Evolutionary conservation across 371 early-diverging fungal genomes (phyloP).

Genomic region (Apophysomyces elegans): DNA sequence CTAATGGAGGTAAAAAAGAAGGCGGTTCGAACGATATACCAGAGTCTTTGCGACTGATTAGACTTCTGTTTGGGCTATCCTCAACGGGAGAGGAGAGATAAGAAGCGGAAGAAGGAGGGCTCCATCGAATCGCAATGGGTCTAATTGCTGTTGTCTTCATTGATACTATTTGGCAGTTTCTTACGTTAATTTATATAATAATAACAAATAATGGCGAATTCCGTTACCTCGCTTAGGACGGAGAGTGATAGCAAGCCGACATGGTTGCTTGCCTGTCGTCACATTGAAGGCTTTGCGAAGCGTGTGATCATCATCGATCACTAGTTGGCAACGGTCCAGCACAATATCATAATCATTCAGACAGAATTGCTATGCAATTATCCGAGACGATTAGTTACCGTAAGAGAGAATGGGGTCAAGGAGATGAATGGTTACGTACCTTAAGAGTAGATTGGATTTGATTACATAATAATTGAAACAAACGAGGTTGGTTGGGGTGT

Average conservation of each 20-base stretch:
- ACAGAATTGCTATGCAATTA: background rate
- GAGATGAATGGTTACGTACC: slow-evolving; percentile 16
- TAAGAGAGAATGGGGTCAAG: background rate
- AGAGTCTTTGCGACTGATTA: slow-evolving; percentile 31
- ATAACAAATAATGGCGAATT: background rate
- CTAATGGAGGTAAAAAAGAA: background rate
- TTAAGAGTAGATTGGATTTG: slow-evolving; percentile 21
- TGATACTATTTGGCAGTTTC: background rate
- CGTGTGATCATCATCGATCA: slow-evolving; percentile 23
- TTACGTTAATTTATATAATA: background rate
- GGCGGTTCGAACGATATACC: slow-evolving; percentile 25
- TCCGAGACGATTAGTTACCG: background rate
- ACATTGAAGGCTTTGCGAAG: slow-evolving; percentile 21
- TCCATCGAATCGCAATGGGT: slow-evolving; percentile 23
- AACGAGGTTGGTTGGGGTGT: slow-evolving; percentile 21
- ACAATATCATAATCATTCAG: slow-evolving; percentile 23
- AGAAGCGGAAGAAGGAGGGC: background rate
- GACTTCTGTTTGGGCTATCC: background rate
- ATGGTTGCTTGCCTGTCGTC: background rate
- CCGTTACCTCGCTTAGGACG: slow-evolving; percentile 16
- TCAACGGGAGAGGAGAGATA: slow-evolving; percentile 3
- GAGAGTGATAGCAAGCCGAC: slow-evolving; percentile 17
- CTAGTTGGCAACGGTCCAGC: slow-evolving; percentile 14
- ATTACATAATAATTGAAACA: slow-evolving; percentile 20
- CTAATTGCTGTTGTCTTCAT: slow-evolving; percentile 20